A percentile compares a stretch with the other conserved stretches of the same genome.
Evolutionary conservation across 441 rosid species (phyloP).

Genomic region (Aquilaria agallochum): DNA sequence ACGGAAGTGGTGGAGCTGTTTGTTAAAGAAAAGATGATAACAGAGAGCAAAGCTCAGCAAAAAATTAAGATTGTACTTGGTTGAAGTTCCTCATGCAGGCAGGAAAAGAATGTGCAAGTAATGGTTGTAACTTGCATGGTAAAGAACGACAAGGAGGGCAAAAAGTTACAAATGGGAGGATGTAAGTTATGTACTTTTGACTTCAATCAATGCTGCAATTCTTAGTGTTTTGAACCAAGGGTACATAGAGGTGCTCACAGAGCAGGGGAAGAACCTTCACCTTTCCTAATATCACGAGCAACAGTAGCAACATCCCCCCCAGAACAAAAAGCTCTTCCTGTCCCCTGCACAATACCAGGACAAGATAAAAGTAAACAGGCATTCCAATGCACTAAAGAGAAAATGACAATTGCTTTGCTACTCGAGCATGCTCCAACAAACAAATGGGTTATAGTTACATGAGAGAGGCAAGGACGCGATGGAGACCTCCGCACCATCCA

Average conservation of each 20-base stretch:
- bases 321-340: constrained; percentile 61
- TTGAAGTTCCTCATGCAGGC: too few species aligned
- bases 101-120: neutral
- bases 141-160: neutral
- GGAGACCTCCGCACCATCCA: too few species aligned
- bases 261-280: constrained; percentile 16
- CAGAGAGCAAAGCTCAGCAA: too few species aligned
- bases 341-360: constrained; percentile 35
- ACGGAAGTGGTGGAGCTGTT: too few species aligned
- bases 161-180: neutral
- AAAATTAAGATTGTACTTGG: too few species aligned
- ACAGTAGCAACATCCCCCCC: constrained; percentile 67
- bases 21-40: too few species aligned
- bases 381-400: neutral
- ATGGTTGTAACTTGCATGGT: neutral
- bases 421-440: constrained; percentile 60
- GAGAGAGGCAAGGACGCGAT: too few species aligned
- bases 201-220: too few species aligned
- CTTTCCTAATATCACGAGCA: constrained; percentile 37
- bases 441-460: neutral
- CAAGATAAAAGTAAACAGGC: neutral
- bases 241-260: neutral
- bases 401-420: neutral
- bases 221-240: neutral
- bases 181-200: neutral